Conservation (phyloP, 2,329 filamentous ascomycete genomes). For the Phoma sp. region DNA sequence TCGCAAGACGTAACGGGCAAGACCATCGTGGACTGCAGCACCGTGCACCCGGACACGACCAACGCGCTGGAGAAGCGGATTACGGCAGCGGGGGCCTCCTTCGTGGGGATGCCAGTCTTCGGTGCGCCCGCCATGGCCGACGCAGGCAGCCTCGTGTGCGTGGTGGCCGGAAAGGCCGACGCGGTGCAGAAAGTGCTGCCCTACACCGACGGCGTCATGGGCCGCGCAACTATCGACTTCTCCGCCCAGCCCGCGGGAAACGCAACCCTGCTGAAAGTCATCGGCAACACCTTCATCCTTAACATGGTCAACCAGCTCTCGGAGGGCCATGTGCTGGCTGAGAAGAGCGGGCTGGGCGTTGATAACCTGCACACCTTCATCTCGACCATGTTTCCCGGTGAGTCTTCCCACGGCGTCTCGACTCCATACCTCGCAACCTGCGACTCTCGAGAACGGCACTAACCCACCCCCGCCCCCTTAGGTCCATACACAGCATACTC, state of each 20-base stretch:
- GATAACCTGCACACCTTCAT: constrained; percentile 74
- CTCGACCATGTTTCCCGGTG: constrained; percentile 73
- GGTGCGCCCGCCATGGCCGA: constrained; percentile 75
- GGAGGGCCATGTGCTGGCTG: constrained; percentile 78
- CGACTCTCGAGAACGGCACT: too few species aligned
- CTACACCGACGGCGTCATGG: constrained; percentile 75
- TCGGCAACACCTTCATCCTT: constrained; percentile 86
- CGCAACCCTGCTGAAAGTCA: constrained; percentile 75
- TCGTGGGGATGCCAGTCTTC: constrained; percentile 78
- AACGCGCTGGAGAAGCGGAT: constrained; percentile 67
- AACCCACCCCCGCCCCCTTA: neutral
- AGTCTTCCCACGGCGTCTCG: neutral
- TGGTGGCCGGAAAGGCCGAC: constrained; percentile 69
- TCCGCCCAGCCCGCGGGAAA: constrained; percentile 70
- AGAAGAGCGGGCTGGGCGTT: constrained; percentile 77
- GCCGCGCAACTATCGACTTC: constrained; percentile 72
- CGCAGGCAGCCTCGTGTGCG: constrained; percentile 71
- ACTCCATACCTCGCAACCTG: too few species aligned
- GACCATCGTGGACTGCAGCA: constrained; percentile 85
- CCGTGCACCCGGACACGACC: constrained; percentile 82
- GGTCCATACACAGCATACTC: constrained; percentile 74
- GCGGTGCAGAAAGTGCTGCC: constrained; percentile 70
- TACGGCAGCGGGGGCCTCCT: constrained; percentile 67
- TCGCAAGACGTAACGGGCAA: constrained; percentile 68
- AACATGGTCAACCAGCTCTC: constrained; percentile 82